Conservation (phyloP, 306 rosid genomes). For the Betula pendula region DNA sequence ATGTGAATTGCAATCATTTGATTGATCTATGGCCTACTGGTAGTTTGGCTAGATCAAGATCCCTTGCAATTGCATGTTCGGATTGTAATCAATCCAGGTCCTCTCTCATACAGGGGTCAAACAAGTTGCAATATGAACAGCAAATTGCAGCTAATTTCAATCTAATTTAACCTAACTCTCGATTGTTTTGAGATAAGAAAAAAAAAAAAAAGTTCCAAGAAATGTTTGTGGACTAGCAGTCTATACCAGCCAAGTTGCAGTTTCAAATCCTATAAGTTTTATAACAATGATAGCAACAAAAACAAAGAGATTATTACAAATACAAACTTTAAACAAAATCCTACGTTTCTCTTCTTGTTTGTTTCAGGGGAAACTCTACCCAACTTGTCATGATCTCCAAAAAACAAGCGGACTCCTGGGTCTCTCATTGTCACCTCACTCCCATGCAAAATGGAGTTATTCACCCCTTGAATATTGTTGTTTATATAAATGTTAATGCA, state of each 20-base stretch:
- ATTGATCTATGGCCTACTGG: neutral
- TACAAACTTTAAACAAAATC: neutral
- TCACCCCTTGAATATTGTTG: conserved; percentile 51
- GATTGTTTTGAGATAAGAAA: too few relatives aligned
- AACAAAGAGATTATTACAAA: conserved; percentile 9
- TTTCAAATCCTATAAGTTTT: neutral
- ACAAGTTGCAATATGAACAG: too few relatives aligned
- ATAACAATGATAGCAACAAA: conserved; percentile 17
- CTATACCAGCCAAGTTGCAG: too few relatives aligned
- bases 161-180: too few relatives aligned
- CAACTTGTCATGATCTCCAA: conserved; percentile 32
- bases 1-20: neutral
- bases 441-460: conserved; percentile 35
- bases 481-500: conserved; percentile 53
- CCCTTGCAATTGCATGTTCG: too few relatives aligned
- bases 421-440: conserved; percentile 44
- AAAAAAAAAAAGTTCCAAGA: neutral
- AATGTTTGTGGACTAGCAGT: neutral
- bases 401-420: conserved; percentile 46
- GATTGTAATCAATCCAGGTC: too few relatives aligned
- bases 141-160: too few relatives aligned
- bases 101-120: too few relatives aligned
- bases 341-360: conserved; percentile 8
- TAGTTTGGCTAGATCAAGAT: too few relatives aligned
- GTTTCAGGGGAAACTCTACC: neutral